A percentile compares a stretch with the other conserved stretches of the same genome.
These are phyloP conservation scores for Dryas drummondii DNA, from an alignment of 306 rosid genomes.

Conservation along the genomic window DNA sequence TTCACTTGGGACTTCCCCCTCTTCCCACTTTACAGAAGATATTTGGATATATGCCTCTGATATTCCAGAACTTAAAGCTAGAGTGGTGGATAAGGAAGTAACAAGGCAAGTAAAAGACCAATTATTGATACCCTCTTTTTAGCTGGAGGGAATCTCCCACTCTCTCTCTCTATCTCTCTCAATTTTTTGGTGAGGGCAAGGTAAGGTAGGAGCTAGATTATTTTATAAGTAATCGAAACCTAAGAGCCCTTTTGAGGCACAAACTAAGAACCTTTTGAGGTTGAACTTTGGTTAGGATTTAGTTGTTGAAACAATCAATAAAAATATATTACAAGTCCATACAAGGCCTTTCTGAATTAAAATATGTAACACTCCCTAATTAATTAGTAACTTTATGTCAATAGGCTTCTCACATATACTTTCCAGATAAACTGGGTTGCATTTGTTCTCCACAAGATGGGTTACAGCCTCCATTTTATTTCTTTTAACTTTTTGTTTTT, in stretches of 20 bases:
- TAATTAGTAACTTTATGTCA: conserved; percentile 17
- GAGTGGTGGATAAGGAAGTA: conserved; percentile 65
- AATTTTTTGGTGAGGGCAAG: conserved; percentile 14
- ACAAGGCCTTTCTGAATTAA: conserved; percentile 21
- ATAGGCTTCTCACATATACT: conserved; percentile 10
- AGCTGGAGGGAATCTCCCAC: conserved; percentile 53
- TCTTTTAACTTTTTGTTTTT: neutral
- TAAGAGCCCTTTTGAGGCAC: conserved; percentile 19
- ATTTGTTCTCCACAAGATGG: conserved; percentile 12
- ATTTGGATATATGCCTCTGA: conserved; percentile 30
- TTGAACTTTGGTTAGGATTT: conserved; percentile 19
- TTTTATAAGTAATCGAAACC: conserved; percentile 9
- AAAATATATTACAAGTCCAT: conserved; percentile 12
- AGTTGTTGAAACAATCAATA: conserved; percentile 20
- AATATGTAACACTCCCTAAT: neutral
- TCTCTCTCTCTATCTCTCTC: conserved; percentile 12
- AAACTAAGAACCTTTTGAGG: conserved; percentile 25
- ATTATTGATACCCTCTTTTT: conserved; percentile 56
- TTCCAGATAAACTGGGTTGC: conserved; percentile 24
- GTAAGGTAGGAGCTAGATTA: neutral
- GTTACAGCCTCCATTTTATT: conserved; percentile 9
- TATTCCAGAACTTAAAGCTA: conserved; percentile 28
- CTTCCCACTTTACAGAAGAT: conserved; percentile 22
- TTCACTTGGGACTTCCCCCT: conserved; percentile 30
- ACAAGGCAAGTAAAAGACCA: conserved; percentile 46